A percentile compares a stretch with the other conserved stretches of the same genome.
Evolutionary conservation across 257 asterid species (phyloP).

Genomic region (Penstemon barbatus): DNA sequence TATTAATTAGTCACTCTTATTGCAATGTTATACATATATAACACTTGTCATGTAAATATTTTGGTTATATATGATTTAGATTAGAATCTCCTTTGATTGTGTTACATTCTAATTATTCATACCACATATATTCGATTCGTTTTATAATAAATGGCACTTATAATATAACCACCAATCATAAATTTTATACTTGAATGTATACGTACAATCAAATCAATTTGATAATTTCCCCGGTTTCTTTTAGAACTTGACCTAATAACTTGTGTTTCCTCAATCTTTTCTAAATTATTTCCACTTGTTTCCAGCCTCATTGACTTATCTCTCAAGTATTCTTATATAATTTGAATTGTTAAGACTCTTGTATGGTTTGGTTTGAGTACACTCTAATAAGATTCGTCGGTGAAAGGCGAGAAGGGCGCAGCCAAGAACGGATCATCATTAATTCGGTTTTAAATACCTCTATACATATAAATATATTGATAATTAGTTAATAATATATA

Average conservation of each 20-base stretch:
- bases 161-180: no score
- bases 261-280: no score
- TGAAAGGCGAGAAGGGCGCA: slow-evolving; percentile 60
- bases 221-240: not conserved
- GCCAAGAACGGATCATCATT: slow-evolving; percentile 69
- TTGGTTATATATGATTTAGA: no score
- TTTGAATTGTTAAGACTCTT: not conserved
- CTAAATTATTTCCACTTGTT: not conserved
- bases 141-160: no score
- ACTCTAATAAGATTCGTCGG: slow-evolving; percentile 38
- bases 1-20: no score
- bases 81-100: no score
- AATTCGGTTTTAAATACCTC: slow-evolving; percentile 25
- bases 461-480: not conserved
- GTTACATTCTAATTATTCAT: no score
- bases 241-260: not conserved
- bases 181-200: no score
- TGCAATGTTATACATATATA: no score
- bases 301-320: not conserved
- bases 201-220: no score
- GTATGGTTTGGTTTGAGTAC: not conserved
- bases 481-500: not conserved
- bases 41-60: no score
- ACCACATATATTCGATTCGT: no score
- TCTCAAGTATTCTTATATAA: not conserved